phyloP scores from a whole-genome alignment of 805 yeast species.

The Schizosaccharomyces pombe region DNA sequence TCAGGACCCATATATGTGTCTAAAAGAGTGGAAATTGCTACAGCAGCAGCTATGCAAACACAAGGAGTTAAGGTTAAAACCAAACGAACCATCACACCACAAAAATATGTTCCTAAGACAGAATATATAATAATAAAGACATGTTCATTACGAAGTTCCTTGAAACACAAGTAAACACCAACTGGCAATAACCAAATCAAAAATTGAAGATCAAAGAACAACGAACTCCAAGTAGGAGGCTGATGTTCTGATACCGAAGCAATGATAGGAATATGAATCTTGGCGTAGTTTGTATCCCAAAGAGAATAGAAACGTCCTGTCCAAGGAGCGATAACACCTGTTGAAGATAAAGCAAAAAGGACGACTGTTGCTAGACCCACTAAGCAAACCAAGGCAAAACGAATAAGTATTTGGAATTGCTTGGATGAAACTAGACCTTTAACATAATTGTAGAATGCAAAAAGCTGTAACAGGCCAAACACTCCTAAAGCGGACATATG shows the following conservation, averaged over 20 bases:
- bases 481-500: conserved; percentile 97
- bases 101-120: conserved; percentile 87
- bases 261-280: conserved; percentile 91
- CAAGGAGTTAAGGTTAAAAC: conserved; percentile 93
- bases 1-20: conserved; percentile 31
- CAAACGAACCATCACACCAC: conserved; percentile 96
- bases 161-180: conserved; percentile 75
- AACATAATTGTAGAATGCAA: conserved; percentile 63
- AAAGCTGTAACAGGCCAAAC: conserved; percentile 81
- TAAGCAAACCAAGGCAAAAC: conserved; percentile 21
- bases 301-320: conserved; percentile 94
- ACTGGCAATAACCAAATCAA: conserved; percentile 97
- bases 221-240: conserved; percentile 99
- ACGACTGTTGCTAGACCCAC: conserved; percentile 39
- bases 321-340: conserved; percentile 97
- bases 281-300: conserved; percentile 96
- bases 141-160: conserved; percentile 75
- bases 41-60: conserved; percentile 78
- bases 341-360: conserved; percentile 46
- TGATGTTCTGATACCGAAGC: conserved; percentile 98
- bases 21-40: conserved; percentile 63
- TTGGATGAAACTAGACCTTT: conserved; percentile 45
- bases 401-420: conserved; percentile 42
- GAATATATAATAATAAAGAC: conserved; percentile 78
- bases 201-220: conserved; percentile 80